Base-by-base conservation (phyloP, 257 asterid species). In the Voacanga thouarsii region DNA sequence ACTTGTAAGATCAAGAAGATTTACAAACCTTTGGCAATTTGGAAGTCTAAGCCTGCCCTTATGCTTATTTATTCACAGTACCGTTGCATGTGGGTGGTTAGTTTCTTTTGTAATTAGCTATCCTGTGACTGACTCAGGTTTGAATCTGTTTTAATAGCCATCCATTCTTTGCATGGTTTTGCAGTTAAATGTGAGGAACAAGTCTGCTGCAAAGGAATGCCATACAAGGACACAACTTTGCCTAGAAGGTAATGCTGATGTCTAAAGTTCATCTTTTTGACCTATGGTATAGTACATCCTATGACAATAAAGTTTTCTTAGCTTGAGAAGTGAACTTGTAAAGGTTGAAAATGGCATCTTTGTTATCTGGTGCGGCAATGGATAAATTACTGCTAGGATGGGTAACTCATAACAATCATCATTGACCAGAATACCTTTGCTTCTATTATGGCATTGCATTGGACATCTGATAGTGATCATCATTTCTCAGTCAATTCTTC, bases 121-220 rank as follows among this genome's bases (percentile, higher is more conserved):
- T 67, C 53, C 50, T 41, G 43, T 71, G 44, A 21, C 43, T 50
- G 16, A 37, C 53, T 81, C 75, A 56, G 30, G 77, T 81, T 75
- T 51, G 57, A 49, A 50, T 75, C 78, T 75, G n/a, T 64, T 75
- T 65, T 84, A 77, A 66, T 79, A 80, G 57, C 78, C 72, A 72
- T 84, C 77, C 55, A 39, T 77, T 41, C 81, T 76, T 81, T 71
- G 76, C 55, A 71, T 78, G 39, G 15, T 61, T 61, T 47, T 79
- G 60, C 86, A 95, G 99, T 81, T 95, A 83, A 95, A 95, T 77
- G 92, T 86, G 77, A 92, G 99, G 90, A 95, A 93, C 90, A 95
- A 93, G 88, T 90, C 97, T 82, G 97, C 99, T 56, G 93, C 98
- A 81, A 91, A 88, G 85, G 99, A 95, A 84, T 93, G 99, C 86